Conservation (phyloP, 306 rosid species). For the Cucurbita argyrosperma region DNA sequence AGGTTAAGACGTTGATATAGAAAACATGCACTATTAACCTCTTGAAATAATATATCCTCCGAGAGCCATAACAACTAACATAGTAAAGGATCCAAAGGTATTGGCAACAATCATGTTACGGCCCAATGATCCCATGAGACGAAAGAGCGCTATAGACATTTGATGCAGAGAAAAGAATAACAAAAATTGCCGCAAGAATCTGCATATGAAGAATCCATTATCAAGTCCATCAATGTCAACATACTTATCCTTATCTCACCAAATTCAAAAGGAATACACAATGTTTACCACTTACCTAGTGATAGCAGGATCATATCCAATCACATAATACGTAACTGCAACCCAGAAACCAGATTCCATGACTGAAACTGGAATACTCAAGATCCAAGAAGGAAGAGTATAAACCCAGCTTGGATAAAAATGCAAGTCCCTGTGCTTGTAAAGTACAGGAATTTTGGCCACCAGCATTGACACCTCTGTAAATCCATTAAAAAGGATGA, state of each 20-base stretch:
- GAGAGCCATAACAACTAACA: conserved; percentile 97
- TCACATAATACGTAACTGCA: conserved; percentile 66
- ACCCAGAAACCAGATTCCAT: conserved; percentile 96
- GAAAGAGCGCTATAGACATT: conserved; percentile 92
- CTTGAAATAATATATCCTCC: conserved; percentile 87
- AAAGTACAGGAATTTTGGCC: conserved; percentile 88
- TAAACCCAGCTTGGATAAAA: conserved; percentile 97
- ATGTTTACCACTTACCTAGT: conserved; percentile 33
- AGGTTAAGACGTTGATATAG: not conserved
- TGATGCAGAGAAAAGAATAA: conserved; percentile 82
- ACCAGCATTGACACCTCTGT: conserved; percentile 96
- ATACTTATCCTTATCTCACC: conserved; percentile 6
- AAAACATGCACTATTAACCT: conserved; percentile 32
- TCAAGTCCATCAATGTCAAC: conserved; percentile 10
- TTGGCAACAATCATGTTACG: conserved; percentile 92
- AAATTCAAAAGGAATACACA: not conserved
- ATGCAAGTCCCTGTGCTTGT: conserved; percentile 96
- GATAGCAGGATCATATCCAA: conserved; percentile 88
- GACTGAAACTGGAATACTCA: conserved; percentile 74
- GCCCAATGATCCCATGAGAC: conserved; percentile 94
- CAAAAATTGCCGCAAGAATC: conserved; percentile 67
- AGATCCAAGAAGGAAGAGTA: conserved; percentile 83
- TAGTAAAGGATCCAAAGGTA: conserved; percentile 96
- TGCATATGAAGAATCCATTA: conserved; percentile 27
- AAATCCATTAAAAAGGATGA: conserved; percentile 92